Base-by-base conservation (phyloP, 2,329 filamentous ascomycete species). In the Ceratocystis alfenasii region DNA sequence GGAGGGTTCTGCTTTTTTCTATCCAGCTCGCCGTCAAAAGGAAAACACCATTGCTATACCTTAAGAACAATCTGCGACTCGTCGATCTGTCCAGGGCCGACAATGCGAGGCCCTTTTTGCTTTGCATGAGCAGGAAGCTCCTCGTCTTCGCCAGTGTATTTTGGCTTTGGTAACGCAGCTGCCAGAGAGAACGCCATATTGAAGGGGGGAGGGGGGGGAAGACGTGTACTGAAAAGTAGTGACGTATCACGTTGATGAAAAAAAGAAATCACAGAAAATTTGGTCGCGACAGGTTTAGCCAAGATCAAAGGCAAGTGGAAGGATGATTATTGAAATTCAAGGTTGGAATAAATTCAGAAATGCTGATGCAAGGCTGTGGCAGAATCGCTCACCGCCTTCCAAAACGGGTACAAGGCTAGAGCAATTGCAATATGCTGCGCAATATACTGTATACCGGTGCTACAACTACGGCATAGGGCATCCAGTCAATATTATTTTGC, bases 71-170 rank as follows among this genome's bases (percentile, higher is more conserved):
- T 81, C 75, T 96, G 91, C 48, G 86, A 87, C 73, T 94, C 87
- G 77, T 96, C 89, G 70, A 95, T 81, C 72, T 93, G 85, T 71
- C 84, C 86, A 63, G 88, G 83, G 71, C 86, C 88, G 67, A 97
- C 81, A 69, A 97, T 88, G 74, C 91, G 85, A 48, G 90, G 89
- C 68, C 91, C 90, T 74, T 86, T 86, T 71, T 89, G 86, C 73
- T 89, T 86, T 60, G 87, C 81, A 73, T 88, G 84, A 36, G 80
- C 77, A 28, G 87, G 87, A 44, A 87, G 77, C 72, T 95, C 89
- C 74, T 96, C 92, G 74, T 95, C 87, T 74, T 95, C 90, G 70
- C 89, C 91, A 3, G 87, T 90, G 74, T 96, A 95, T 77, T 89
- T 93, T 17, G 93, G 92, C 74, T 92, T 92, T 2, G 93, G 93